These are phyloP conservation scores for Monosporascus sp. DNA, from an alignment of 2,329 filamentous ascomycete genomes.

Conservation along the genomic window DNA sequence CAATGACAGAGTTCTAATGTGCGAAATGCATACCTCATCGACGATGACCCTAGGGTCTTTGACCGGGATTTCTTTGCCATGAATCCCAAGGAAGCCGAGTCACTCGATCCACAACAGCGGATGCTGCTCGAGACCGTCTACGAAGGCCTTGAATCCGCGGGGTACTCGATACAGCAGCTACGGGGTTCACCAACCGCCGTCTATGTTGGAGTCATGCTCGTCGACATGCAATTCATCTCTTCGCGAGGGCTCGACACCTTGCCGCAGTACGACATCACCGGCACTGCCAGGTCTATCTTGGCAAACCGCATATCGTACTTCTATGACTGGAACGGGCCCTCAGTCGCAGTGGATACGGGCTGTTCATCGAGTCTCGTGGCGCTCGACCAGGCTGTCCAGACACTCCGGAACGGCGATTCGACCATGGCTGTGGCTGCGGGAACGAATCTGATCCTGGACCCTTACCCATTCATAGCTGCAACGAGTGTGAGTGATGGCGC, in stretches of 20 bases:
- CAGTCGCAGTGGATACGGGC: slow-evolving; percentile 54
- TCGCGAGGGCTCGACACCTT: slow-evolving; percentile 44
- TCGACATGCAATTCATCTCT: slow-evolving; percentile 46
- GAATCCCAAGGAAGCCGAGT: slow-evolving; percentile 4
- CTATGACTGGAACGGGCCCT: slow-evolving; percentile 50
- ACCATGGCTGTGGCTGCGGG: slow-evolving; percentile 25
- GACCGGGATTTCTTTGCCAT: slow-evolving; percentile 7
- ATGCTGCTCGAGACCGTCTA: slow-evolving; percentile 46
- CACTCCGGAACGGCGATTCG: slow-evolving; percentile 40
- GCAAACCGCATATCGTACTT: slow-evolving; percentile 52
- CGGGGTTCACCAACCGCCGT: background rate
- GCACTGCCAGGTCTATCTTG: slow-evolving; percentile 48
- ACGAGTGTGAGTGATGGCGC: too few relatives aligned
- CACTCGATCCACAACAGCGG: slow-evolving; percentile 13
- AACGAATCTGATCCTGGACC: slow-evolving; percentile 30
- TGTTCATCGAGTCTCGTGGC: slow-evolving; percentile 53
- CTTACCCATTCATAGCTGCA: slow-evolving; percentile 13
- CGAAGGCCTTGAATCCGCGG: slow-evolving; percentile 38
- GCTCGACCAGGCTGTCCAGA: slow-evolving; percentile 48
- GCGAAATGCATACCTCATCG: background rate
- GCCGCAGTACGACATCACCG: slow-evolving; percentile 48
- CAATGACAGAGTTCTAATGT: background rate
- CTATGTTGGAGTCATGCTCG: background rate
- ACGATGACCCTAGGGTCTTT: background rate
- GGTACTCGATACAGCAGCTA: too few relatives aligned